These are phyloP conservation scores for Lactarius trivialis DNA, from an alignment of 768 basidiomycete genomes.

Conservation along the genomic window DNA sequence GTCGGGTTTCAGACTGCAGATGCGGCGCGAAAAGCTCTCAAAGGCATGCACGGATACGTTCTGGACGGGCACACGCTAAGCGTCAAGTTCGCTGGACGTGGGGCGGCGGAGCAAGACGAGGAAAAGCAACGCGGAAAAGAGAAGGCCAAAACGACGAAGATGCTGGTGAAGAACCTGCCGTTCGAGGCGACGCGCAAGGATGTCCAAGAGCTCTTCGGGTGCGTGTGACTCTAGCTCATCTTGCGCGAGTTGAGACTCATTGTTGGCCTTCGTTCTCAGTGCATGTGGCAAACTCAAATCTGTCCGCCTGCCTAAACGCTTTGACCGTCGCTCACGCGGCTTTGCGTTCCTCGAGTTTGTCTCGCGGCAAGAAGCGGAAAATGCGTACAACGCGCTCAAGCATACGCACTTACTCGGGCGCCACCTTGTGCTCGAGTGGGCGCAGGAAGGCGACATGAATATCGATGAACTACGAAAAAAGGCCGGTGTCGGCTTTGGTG, in stretches of 20 bases:
- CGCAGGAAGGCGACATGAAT: constrained; percentile 69
- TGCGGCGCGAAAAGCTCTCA: constrained; percentile 65
- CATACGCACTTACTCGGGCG: constrained; percentile 96
- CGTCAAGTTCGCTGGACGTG: constrained; percentile 83
- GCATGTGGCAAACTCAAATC: constrained; percentile 92
- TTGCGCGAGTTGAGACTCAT: not conserved
- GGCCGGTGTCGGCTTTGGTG: constrained; percentile 71
- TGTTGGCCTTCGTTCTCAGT: constrained; percentile 35
- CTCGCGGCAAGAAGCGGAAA: constrained; percentile 82
- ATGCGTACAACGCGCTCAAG: constrained; percentile 75
- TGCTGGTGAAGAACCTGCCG: constrained; percentile 97
- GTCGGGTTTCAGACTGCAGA: constrained; percentile 79
- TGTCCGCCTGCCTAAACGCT: constrained; percentile 86
- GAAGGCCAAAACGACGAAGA: constrained; percentile 69
- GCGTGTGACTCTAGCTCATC: constrained; percentile 28
- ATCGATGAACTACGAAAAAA: constrained; percentile 71
- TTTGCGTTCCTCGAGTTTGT: constrained; percentile 97
- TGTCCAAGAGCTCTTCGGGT: constrained; percentile 84
- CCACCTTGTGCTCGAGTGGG: constrained; percentile 95
- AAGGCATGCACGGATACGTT: constrained; percentile 72
- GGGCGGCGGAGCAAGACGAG: constrained; percentile 48
- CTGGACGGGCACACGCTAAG: constrained; percentile 82
- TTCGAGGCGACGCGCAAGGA: constrained; percentile 96
- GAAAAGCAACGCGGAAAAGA: constrained; percentile 33
- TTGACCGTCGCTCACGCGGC: constrained; percentile 82